Percentiles rank a stretch among this genome's conserved stretches.
Conservation (phyloP, 805 yeast genomes). For the Ascoidea asiatica region DNA sequence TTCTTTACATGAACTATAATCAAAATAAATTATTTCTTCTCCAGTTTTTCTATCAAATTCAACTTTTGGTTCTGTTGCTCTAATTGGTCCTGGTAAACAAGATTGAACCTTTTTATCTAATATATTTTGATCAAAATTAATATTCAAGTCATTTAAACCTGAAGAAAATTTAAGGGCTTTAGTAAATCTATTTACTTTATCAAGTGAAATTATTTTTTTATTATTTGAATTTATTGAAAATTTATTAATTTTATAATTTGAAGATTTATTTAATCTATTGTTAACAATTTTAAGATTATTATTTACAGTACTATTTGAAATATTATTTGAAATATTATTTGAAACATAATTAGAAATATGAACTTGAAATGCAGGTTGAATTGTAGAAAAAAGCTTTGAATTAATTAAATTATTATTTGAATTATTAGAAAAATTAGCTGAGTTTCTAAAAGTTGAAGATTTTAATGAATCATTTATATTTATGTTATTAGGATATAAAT, state of each 20-base stretch:
- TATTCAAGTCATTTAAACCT: no score
- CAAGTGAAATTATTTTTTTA: no score
- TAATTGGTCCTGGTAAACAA: constrained; percentile 21
- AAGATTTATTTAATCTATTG: no score
- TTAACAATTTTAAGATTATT: neutral
- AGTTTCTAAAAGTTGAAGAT: neutral
- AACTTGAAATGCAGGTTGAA: no score
- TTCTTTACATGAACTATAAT: constrained; percentile 9
- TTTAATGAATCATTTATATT: no score
- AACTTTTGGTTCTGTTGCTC: constrained; percentile 15
- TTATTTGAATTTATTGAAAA: no score
- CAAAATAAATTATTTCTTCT: constrained; percentile 17
- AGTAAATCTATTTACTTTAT: no score
- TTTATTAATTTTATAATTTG: no score
- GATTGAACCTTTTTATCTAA: no score
- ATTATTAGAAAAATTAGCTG: neutral
- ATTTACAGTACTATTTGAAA: neutral
- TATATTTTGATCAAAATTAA: no score
- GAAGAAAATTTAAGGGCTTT: no score
- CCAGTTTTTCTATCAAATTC: constrained; percentile 15
- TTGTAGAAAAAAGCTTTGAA: neutral
- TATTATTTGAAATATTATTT: neutral
- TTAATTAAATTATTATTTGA: no score
- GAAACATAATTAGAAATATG: neutral
- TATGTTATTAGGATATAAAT: neutral